These are phyloP conservation scores for Cenchrus americanus DNA, from an alignment of 176 grass and related monocot genomes.

Conservation along the genomic window DNA sequence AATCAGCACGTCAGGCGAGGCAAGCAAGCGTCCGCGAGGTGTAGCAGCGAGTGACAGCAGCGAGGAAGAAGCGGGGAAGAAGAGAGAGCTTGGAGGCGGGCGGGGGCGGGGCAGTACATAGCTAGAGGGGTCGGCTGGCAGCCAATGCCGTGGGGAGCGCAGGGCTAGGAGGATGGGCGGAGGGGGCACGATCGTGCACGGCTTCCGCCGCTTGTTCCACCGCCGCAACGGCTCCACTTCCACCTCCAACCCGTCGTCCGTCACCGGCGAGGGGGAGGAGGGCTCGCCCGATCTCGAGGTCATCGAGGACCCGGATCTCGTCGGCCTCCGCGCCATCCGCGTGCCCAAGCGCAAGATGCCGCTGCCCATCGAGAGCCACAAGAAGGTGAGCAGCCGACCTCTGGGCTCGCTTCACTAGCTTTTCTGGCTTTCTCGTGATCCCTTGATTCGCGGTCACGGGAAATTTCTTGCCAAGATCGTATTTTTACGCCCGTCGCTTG, in stretches of 20 bases:
- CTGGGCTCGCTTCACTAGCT: neutral
- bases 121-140: neutral
- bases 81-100: neutral
- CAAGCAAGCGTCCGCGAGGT: neutral
- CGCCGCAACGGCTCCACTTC: slow-evolving; percentile 49
- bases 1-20: neutral
- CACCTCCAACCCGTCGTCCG: slow-evolving; percentile 48
- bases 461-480: slow-evolving; percentile 23
- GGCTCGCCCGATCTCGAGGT: slow-evolving; percentile 40
- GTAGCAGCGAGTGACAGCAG: slow-evolving; percentile 26
- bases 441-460: slow-evolving; percentile 32
- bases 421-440: slow-evolving; percentile 19
- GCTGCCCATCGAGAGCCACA: slow-evolving; percentile 55
- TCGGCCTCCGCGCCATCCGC: slow-evolving; percentile 52
- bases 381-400: slow-evolving; percentile 47
- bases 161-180: slow-evolving; percentile 56
- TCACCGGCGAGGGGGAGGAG: slow-evolving; percentile 29
- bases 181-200: slow-evolving; percentile 64
- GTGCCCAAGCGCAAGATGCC: slow-evolving; percentile 75
- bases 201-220: slow-evolving; percentile 78
- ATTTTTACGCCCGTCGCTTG: slow-evolving; percentile 20
- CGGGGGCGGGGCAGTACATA: neutral
- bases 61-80: neutral
- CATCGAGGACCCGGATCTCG: slow-evolving; percentile 65
- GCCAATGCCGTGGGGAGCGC: slow-evolving; percentile 49